Percentiles rank a stretch among this genome's conserved stretches.
Evolutionary conservation across 768 basidiomycete genomes (phyloP).

Genomic region (Collybiopsis confluens): DNA sequence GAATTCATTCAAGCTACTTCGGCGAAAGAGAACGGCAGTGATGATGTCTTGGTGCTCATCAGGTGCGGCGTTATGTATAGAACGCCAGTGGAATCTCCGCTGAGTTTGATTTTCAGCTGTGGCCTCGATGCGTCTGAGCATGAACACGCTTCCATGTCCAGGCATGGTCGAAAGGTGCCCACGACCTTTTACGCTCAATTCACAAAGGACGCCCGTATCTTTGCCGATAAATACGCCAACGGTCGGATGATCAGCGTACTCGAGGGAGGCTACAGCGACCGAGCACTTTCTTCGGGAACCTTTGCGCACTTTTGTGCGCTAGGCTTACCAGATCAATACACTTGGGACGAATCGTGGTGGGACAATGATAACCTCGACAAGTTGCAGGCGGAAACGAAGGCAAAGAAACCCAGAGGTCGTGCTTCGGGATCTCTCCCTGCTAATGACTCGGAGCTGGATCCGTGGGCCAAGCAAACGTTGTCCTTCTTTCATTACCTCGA

Average conservation of each 20-base stretch:
- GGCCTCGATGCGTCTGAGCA: slow-evolving; percentile 96
- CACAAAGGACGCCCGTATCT: slow-evolving; percentile 59
- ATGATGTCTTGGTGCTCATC: slow-evolving; percentile 80
- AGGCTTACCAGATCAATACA: slow-evolving; percentile 21
- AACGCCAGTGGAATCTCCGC: too few species aligned
- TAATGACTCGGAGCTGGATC: slow-evolving; percentile 28
- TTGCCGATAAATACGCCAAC: slow-evolving; percentile 61
- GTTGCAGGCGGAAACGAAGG: slow-evolving; percentile 67
- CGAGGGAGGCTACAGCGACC: slow-evolving; percentile 94
- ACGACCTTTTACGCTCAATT: slow-evolving; percentile 83
- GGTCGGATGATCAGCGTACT: slow-evolving; percentile 84
- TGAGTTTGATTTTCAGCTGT: slow-evolving; percentile 44
- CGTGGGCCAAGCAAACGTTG: slow-evolving; percentile 58
- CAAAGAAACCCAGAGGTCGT: slow-evolving; percentile 56
- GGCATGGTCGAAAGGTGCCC: slow-evolving; percentile 88
- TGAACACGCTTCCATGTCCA: slow-evolving; percentile 86
- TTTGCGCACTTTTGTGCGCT: slow-evolving; percentile 81
- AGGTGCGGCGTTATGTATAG: too few species aligned
- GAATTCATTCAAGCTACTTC: slow-evolving; percentile 69
- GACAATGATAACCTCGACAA: slow-evolving; percentile 49
- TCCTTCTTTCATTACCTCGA: slow-evolving; percentile 46
- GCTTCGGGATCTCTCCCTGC: slow-evolving; percentile 29
- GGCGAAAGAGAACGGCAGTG: slow-evolving; percentile 40
- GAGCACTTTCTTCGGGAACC: slow-evolving; percentile 77
- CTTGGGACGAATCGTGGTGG: slow-evolving; percentile 55